A percentile compares a stretch with the other conserved stretches of the same genome.
Evolutionary conservation across 2,329 filamentous ascomycete genomes (phyloP).

Genomic region (Scedosporium minutisporum): DNA sequence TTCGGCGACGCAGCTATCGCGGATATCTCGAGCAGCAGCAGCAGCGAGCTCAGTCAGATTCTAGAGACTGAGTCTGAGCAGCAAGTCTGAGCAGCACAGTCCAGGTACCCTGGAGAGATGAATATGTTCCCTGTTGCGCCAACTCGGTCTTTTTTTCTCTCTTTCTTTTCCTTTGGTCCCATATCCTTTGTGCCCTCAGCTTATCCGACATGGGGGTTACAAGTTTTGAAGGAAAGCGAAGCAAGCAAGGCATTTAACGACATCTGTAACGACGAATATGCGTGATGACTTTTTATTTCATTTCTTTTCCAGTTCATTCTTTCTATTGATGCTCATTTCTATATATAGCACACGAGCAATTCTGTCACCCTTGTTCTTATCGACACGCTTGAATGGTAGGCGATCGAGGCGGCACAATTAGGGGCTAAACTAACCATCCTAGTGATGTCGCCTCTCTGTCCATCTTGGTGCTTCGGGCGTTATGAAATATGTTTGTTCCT

Average conservation of each 20-base stretch:
- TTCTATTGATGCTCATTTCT: background rate
- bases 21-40: background rate
- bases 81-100: too few relatives aligned
- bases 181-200: too few relatives aligned
- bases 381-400: background rate
- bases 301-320: slow-evolving; percentile 3
- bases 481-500: too few relatives aligned
- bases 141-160: background rate
- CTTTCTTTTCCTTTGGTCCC: background rate
- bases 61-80: too few relatives aligned
- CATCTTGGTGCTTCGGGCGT: too few relatives aligned
- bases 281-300: slow-evolving; percentile 1
- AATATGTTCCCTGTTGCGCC: background rate
- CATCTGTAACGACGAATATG: background rate
- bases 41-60: background rate
- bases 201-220: background rate
- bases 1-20: slow-evolving; percentile 32
- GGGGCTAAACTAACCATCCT: too few relatives aligned
- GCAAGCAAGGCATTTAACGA: background rate
- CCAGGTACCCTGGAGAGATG: background rate
- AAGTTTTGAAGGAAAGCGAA: background rate
- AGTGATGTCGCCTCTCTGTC: too few relatives aligned
- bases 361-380: background rate
- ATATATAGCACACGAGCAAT: background rate
- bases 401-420: background rate